Percentiles rank a stretch among this genome's conserved stretches.
phyloP scores from a whole-genome alignment of 2,329 filamentous ascomycete species.

The Aspergillus neoniger region DNA sequence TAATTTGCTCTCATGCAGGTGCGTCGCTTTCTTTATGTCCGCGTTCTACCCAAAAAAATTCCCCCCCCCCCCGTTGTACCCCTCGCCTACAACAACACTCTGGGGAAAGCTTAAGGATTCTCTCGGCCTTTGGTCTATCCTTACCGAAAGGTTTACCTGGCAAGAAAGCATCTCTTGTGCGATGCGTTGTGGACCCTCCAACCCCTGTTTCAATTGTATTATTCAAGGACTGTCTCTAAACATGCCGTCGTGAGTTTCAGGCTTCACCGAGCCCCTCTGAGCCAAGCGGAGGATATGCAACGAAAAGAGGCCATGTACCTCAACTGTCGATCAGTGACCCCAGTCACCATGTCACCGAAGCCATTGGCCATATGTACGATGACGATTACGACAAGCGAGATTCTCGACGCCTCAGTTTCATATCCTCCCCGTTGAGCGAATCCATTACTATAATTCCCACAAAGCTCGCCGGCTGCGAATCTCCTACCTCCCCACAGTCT shows the following conservation, averaged over 20 bases:
- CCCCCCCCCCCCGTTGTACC: constrained; percentile 4
- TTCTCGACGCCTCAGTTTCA: constrained; percentile 73
- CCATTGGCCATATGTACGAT: constrained; percentile 87
- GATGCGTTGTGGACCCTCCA: background rate
- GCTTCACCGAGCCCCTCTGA: constrained; percentile 45
- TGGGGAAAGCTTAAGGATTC: background rate
- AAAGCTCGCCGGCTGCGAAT: constrained; percentile 30
- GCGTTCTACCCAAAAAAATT: constrained; percentile 9
- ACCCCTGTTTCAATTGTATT: constrained; percentile 2
- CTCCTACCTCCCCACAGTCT: constrained; percentile 30
- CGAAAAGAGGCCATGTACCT: constrained; percentile 59
- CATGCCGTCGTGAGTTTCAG: constrained; percentile 28
- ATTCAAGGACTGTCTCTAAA: constrained; percentile 9
- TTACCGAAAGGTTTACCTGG: background rate
- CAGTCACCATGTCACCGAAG: constrained; percentile 90
- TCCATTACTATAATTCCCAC: constrained; percentile 44
- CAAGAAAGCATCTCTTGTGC: background rate
- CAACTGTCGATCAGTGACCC: constrained; percentile 79
- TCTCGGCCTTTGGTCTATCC: background rate
- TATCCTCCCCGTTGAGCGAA: constrained; percentile 54
- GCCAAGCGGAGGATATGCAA: constrained; percentile 50
- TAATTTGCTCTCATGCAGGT: constrained; percentile 43
- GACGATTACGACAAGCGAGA: constrained; percentile 65
- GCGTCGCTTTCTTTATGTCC: constrained; percentile 31
- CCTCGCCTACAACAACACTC: background rate